A percentile compares a stretch with the other conserved stretches of the same genome.
Evolutionary conservation across 192 early-diverging fungal genomes (phyloP).

Genomic region (Phycomyces blakesleeanus): DNA sequence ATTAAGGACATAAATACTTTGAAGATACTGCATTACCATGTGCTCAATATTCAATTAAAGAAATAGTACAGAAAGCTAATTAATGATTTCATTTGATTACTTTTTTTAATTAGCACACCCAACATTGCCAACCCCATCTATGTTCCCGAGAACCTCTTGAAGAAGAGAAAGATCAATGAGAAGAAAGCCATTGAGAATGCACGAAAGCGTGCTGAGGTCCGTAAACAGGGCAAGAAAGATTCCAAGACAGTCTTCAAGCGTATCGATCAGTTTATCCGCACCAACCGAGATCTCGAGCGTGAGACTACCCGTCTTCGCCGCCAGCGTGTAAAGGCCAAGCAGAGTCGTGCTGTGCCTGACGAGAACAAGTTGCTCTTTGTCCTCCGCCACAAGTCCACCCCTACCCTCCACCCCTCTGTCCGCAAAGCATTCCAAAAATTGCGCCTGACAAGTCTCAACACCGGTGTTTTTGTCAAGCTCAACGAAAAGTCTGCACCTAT

Average conservation of each 20-base stretch:
- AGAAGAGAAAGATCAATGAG: conserved; percentile 72
- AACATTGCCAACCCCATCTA: conserved; percentile 56
- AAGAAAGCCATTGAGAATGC: conserved; percentile 58
- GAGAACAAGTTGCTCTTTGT: conserved; percentile 16
- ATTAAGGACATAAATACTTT: too few relatives aligned
- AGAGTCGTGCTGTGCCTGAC: neutral
- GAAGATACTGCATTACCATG: too few relatives aligned
- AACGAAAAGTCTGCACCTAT: neutral
- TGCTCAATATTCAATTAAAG: too few relatives aligned
- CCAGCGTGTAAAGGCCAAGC: neutral
- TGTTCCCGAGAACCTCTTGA: conserved; percentile 77
- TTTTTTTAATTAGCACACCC: conserved; percentile 26
- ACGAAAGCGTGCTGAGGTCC: conserved; percentile 9
- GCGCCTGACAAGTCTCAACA: conserved; percentile 12
- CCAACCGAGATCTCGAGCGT: conserved; percentile 3
- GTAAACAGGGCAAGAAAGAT: conserved; percentile 4
- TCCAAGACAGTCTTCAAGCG: conserved; percentile 25
- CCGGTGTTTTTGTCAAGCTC: conserved; percentile 17
- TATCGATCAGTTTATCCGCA: conserved; percentile 20
- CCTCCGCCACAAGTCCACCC: conserved; percentile 8
- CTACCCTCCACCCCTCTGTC: conserved; percentile 7
- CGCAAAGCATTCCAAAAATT: conserved; percentile 4
- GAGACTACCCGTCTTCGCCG: conserved; percentile 16
- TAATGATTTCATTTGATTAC: too few relatives aligned
- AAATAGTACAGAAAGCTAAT: too few relatives aligned